Evolutionary conservation across 306 rosid genomes (phyloP), one percentile per base, ranked within the genome.

Genomic region (Fragaria vesca): DNA sequence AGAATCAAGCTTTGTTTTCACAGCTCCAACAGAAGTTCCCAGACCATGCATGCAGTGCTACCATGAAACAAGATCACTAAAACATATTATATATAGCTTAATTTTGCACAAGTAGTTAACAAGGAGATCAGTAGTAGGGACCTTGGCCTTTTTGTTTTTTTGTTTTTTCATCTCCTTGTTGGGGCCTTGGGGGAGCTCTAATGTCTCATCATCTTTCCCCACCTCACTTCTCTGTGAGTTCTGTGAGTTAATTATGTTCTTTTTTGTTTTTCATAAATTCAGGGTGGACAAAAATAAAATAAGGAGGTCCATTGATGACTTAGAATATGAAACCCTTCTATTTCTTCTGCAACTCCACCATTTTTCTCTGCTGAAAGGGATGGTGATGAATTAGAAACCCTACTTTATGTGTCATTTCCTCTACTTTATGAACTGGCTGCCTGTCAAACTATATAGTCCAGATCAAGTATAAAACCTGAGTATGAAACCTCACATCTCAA

Each of bases 1-100:
- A 93, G 87, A 91, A 93, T 67, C 91, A 88, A 20, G 83, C 83
- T 61, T 84, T 93, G 74, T 82, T 84, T 11, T 80, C 86, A 72
- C 91, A 87, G 74, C 90, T 93, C 34, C 91, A 88, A 75, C 73
- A 72, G 28, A 85, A 87, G 73, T 32, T 81, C 54, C 75, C 84
- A 73, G 65, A 80, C 69, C 74, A 66, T 45, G 70, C 70, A 74
- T 74, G 78, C 34, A 30, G 47, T 9, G 15, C 30, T 18, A 50
- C 57, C 43, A 60, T 74, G 69, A 60, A 17, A 24, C 69, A 24
- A 16, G 57, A 42, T 60, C 55, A 42, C 12, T 26, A 46, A 74
- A 58, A 60, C 57, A 58, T 12, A 43, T 58, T 60, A 74, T 12
- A 43, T 43, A 60, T 43, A 38, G 21, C 40, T 45, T 70, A 46